Conservation (phyloP, 495 filamentous ascomycete genomes). For the Gamarada debralockiae region DNA sequence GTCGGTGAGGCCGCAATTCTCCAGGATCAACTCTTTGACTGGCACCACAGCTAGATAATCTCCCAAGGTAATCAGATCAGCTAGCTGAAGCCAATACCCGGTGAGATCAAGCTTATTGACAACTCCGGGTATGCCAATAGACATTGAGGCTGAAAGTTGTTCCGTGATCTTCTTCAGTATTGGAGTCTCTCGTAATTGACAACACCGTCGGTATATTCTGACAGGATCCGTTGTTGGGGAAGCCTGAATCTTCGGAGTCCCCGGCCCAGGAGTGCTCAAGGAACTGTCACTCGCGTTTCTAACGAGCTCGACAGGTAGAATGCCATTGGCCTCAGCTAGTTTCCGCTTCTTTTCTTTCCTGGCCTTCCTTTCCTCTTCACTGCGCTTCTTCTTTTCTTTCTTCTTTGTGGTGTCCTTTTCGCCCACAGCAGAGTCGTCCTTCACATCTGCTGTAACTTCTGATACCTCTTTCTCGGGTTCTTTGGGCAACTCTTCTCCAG, state of each 20-base stretch:
- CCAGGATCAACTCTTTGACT: slow-evolving; percentile 76
- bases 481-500: slow-evolving; percentile 35
- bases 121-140: slow-evolving; percentile 60
- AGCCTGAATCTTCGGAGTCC: slow-evolving; percentile 51
- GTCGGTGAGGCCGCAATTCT: slow-evolving; percentile 82
- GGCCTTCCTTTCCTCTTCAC: slow-evolving; percentile 82
- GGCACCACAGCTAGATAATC: slow-evolving; percentile 95
- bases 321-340: slow-evolving; percentile 77
- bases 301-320: slow-evolving; percentile 72
- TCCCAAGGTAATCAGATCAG: slow-evolving; percentile 80
- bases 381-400: slow-evolving; percentile 89
- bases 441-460: slow-evolving; percentile 28
- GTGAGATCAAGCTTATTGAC: slow-evolving; percentile 80
- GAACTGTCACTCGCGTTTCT: slow-evolving; percentile 51
- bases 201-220: slow-evolving; percentile 91
- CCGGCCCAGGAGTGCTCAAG: slow-evolving; percentile 23
- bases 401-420: slow-evolving; percentile 59
- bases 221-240: slow-evolving; percentile 86
- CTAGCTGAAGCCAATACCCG: slow-evolving; percentile 74
- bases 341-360: slow-evolving; percentile 77
- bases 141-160: slow-evolving; percentile 69
- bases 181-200: slow-evolving; percentile 86
- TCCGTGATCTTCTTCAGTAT: slow-evolving; percentile 85
- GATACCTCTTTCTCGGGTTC: slow-evolving; percentile 28
- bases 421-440: slow-evolving; percentile 26